Percentiles rank a stretch among this genome's conserved stretches.
These are phyloP conservation scores for Echria macrotheca DNA, from an alignment of 495 filamentous ascomycete genomes.

Conservation along the genomic window DNA sequence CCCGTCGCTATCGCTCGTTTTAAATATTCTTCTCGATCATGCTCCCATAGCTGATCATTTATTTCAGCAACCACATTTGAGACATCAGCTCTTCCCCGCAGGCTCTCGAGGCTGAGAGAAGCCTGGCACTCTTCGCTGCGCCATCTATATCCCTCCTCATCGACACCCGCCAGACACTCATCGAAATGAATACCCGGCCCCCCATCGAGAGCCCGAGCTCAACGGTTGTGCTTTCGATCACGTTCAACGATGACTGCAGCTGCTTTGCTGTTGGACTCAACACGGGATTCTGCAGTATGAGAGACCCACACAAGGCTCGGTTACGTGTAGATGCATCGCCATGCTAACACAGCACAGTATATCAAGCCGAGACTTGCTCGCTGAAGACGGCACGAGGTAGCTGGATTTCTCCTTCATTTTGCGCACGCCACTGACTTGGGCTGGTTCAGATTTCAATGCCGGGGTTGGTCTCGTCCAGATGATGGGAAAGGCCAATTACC, in stretches of 20 bases:
- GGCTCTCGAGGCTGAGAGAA: too few relatives aligned
- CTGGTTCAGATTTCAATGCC: conserved; percentile 66
- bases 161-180: not conserved
- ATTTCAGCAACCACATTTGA: too few relatives aligned
- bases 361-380: conserved; percentile 69
- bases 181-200: conserved; percentile 87
- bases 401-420: not conserved
- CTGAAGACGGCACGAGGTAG: conserved; percentile 54
- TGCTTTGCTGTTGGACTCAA: conserved; percentile 88
- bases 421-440: not conserved
- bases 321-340: too few relatives aligned
- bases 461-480: conserved; percentile 81
- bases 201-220: conserved; percentile 71
- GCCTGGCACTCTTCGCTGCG: too few relatives aligned
- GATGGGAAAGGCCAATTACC: conserved; percentile 81
- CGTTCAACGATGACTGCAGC: conserved; percentile 81
- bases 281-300: conserved; percentile 78
- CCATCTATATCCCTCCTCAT: too few relatives aligned
- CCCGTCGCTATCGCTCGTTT: too few relatives aligned
- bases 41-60: too few relatives aligned
- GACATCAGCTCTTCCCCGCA: too few relatives aligned
- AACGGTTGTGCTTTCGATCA: conserved; percentile 72
- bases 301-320: not conserved
- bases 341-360: conserved; percentile 51
- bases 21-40: too few relatives aligned